Evolutionary conservation across 345 rosid species (phyloP).

Genomic region (Heritiera fomes): DNA sequence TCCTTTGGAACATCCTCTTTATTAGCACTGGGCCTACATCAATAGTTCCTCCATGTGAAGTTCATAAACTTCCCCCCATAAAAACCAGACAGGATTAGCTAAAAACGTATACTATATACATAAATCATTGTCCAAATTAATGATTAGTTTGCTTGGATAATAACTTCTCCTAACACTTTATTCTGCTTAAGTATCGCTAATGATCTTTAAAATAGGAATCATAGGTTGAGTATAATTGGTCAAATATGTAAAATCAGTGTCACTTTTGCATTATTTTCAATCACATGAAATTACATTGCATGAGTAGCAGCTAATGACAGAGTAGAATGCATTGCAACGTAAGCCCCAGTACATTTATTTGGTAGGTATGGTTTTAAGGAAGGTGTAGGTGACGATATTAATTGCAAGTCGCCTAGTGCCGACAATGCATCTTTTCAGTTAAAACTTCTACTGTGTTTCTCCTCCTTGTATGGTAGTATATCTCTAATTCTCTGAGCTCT

Average conservation of each 20-base stretch:
- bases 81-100: not conserved
- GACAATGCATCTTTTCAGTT: conserved; percentile 17
- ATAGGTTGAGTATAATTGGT: not conserved
- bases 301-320: conserved; percentile 5
- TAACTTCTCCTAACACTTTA: not conserved
- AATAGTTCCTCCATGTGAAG: conserved; percentile 9
- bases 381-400: not conserved
- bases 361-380: conserved; percentile 7
- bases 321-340: not conserved
- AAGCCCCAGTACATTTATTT: conserved; percentile 4
- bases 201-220: not conserved
- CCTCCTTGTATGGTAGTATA: not conserved
- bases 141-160: not conserved
- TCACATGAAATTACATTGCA: not conserved
- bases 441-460: not conserved
- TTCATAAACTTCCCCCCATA: not conserved
- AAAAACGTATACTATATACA: not conserved
- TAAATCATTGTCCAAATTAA: not conserved
- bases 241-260: not conserved
- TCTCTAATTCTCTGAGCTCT: not conserved
- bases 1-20: not conserved
- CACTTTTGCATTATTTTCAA: not conserved
- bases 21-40: not conserved
- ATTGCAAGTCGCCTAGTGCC: conserved; percentile 13
- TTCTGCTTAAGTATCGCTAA: not conserved